Evolutionary conservation across 805 yeast genomes (phyloP), one percentile per base, ranked within the genome.

Genomic region (Maudiozyma serrabonitensis): DNA sequence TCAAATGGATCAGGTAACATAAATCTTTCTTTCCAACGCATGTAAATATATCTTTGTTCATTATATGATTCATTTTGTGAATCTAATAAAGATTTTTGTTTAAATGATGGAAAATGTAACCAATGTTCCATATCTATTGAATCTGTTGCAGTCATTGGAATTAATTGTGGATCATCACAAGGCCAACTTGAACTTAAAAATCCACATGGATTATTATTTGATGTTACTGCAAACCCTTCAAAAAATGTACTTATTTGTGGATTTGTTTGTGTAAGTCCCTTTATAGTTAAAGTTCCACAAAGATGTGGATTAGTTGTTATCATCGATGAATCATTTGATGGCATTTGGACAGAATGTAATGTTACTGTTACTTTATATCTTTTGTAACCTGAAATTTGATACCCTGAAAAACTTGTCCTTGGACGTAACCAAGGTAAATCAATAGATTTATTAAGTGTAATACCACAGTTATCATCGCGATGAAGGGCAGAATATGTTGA

Each of bases 1-100:
- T 71, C 50, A 77, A 58, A 64, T 69, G 88, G 81, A 67, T 88
- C 95, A 0, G 95, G 95, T 8, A 86, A 81, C 52, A 90, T 68
- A 60, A 88, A 88, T 59, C 81, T 79, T 66, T 90, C 98, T 68
- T 90, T 90, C 98, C 98, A 90, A 56, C 96, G 75, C 96, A 90
- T 90, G 63, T 81, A 90, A 6, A 90, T 67, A 58, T 70, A 75
- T 50, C 80, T 75, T 53, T 73, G 68, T 45, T 70, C 56, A 41
- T 67, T 46, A 46, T 60, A 68, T 51, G 70, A 59, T 37, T 52
- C 56, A 47, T 52, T 46, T 51, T 51, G 48, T 52, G 48, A 3
- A 49, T 49, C 55, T 8, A 13, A n/a, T 18, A 35, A 13, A 18
- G 46, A 58, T 6, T 58, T 47, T 46, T 58, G 59, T 45, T 72